These are phyloP conservation scores for Leccinellum rugosiceps DNA, from an alignment of 768 basidiomycete species.

Conservation along the genomic window DNA sequence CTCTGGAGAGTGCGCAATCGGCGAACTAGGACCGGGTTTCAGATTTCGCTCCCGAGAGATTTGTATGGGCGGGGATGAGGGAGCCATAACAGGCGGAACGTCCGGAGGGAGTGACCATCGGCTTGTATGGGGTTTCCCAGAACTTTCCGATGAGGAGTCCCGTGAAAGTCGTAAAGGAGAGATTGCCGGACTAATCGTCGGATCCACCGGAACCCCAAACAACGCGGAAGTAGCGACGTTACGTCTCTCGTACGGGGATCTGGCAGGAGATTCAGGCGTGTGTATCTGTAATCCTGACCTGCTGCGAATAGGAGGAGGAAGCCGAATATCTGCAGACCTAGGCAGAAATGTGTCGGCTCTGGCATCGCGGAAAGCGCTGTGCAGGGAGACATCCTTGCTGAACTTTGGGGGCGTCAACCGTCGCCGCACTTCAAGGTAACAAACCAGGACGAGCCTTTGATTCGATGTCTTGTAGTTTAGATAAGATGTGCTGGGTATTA, in stretches of 20 bases:
- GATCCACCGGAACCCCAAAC: neutral
- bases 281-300: neutral
- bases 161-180: conserved; percentile 1
- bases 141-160: neutral
- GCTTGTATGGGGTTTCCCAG: neutral
- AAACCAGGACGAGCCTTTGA: conserved; percentile 20
- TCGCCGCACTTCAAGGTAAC: neutral
- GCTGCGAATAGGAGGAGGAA: conserved; percentile 9
- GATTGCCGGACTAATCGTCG: neutral
- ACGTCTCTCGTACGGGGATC: neutral
- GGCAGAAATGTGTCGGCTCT: conserved; percentile 30
- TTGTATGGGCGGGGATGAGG: conserved; percentile 9
- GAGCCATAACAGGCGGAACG: neutral
- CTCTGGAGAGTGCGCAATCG: conserved; percentile 17
- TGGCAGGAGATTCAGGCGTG: neutral
- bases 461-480: conserved; percentile 27
- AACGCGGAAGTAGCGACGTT: neutral
- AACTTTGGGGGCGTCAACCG: conserved; percentile 19
- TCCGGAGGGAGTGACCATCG: conserved; percentile 7
- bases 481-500: conserved; percentile 29
- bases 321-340: conserved; percentile 24
- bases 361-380: conserved; percentile 33
- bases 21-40: conserved; percentile 8
- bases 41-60: conserved; percentile 10
- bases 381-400: conserved; percentile 27